Base-by-base conservation (phyloP, 768 basidiomycete species). In the Pseudohyphozyma bogoriensis region DNA sequence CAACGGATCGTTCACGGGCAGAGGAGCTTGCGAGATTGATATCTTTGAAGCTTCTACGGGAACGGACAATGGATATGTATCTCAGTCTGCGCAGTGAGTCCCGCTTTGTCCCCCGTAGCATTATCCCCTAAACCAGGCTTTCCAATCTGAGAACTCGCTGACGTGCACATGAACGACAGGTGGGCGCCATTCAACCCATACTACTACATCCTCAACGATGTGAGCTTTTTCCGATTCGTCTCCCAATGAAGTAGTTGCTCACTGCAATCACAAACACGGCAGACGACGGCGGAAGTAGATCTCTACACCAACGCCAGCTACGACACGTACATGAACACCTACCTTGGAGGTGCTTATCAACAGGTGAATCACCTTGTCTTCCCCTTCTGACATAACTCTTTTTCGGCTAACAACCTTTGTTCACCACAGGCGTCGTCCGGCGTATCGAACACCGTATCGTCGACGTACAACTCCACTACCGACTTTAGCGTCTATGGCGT, bases 301-400 rank as follows among this genome's bases (percentile, higher is more conserved):
- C 33, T 28, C 18, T 33, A 50, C 24, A 31, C 28, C 18, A 10
- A 26, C 46, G 26, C 40, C 6, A 15, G 18, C 29, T 50, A 4
- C 31, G 26, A 29, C 3, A 49, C 46, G 11, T 4, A 29, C 26
- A 26, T 16, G 28, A 49, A 49, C 46, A 29, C 44, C 10, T 73
- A 72, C 49, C 60, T 22, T 36, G 91, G 91, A 42, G 86, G 85
- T 47, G 79, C 79, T 10, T 86, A 80, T 71, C 91, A 93, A 72
- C 87, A 92, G 36, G 45, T 46, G 6, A 5, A 29, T 49, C 28
- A 2, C 22, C 8, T 16, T 15, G 22, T 29, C 28, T 2, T 10
- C 13, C 32, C 11, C 32, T 15, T 46, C 16, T 8, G 6, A 4
- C n/a, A 11, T 26, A 12, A 24, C 37, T 39, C 20, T 39, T 39